These are phyloP conservation scores for Ogataea populi-albae DNA, from an alignment of 805 yeast species.

Conservation along the genomic window DNA sequence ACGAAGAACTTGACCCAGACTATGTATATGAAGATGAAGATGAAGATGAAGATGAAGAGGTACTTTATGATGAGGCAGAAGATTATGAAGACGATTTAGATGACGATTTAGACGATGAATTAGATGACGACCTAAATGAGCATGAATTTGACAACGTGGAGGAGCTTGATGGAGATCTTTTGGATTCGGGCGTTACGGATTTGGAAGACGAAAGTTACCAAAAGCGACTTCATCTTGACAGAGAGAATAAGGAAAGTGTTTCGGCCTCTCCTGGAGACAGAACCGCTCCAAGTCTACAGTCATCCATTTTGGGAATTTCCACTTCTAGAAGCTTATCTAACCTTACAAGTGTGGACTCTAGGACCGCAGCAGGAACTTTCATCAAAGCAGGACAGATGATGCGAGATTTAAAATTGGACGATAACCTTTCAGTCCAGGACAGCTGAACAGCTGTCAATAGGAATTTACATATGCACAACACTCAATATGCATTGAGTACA, in stretches of 20 bases:
- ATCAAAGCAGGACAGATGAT: constrained; percentile 25
- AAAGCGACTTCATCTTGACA: constrained; percentile 8
- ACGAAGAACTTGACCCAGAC: constrained; percentile 33
- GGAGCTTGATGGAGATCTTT: constrained; percentile 14
- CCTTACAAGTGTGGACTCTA: constrained; percentile 15
- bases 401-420: constrained; percentile 15
- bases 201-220: not conserved
- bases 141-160: constrained; percentile 10
- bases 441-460: not conserved
- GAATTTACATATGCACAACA: too few species aligned
- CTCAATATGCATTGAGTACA: not conserved
- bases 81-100: constrained; percentile 31
- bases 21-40: constrained; percentile 32
- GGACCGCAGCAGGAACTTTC: constrained; percentile 23
- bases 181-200: constrained; percentile 6
- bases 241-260: constrained; percentile 3
- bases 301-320: constrained; percentile 13
- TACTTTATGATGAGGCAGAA: constrained; percentile 27
- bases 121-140: constrained; percentile 28
- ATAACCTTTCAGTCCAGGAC: not conserved
- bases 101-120: constrained; percentile 32
- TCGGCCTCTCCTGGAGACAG: not conserved
- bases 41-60: constrained; percentile 29
- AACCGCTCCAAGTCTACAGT: constrained; percentile 1
- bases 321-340: constrained; percentile 13